These are phyloP conservation scores for Epithemia pelagica DNA, from an alignment of 108 stramenopile species.

Conservation along the genomic window DNA sequence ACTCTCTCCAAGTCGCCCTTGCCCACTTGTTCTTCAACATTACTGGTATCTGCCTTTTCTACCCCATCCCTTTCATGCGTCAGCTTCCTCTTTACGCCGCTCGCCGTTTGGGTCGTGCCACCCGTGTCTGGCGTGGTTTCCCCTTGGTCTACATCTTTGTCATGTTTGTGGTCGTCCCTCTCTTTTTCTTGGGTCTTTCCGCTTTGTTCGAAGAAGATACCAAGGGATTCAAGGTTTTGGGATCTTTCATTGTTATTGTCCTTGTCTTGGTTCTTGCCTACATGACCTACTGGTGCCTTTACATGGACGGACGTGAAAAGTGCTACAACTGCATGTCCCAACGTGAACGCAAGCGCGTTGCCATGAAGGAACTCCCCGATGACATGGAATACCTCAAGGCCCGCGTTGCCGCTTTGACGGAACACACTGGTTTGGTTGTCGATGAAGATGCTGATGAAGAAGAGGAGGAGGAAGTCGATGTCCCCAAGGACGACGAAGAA, in stretches of 20 bases:
- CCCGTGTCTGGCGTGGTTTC: constrained; percentile 51
- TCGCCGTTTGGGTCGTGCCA: constrained; percentile 50
- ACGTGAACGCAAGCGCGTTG: constrained; percentile 21
- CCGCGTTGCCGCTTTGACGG: too few relatives aligned
- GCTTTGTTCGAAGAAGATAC: constrained; percentile 38
- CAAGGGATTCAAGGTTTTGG: constrained; percentile 58
- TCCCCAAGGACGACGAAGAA: too few relatives aligned
- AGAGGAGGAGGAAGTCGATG: too few relatives aligned
- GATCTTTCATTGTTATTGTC: constrained; percentile 41
- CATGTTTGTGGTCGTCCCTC: constrained; percentile 58
- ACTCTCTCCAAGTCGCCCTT: constrained; percentile 65
- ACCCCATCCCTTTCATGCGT: constrained; percentile 82
- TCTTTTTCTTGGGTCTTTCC: constrained; percentile 52
- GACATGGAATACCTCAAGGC: constrained; percentile 44
- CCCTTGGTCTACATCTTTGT: constrained; percentile 62
- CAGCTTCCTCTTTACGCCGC: constrained; percentile 51
- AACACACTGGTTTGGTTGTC: constrained; percentile 37
- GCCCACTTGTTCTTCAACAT: too few relatives aligned
- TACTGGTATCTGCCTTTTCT: constrained; percentile 71
- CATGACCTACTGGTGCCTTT: constrained; percentile 35
- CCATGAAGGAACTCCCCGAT: constrained; percentile 25
- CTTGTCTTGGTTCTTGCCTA: constrained; percentile 21
- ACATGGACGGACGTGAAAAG: constrained; percentile 31
- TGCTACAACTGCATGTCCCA: constrained; percentile 18
- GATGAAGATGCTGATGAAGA: too few relatives aligned